A percentile compares a stretch with the other conserved stretches of the same genome.
Evolutionary conservation across 169 alveolate species (phyloP).

Genomic region (Hepatocystis sp.): DNA sequence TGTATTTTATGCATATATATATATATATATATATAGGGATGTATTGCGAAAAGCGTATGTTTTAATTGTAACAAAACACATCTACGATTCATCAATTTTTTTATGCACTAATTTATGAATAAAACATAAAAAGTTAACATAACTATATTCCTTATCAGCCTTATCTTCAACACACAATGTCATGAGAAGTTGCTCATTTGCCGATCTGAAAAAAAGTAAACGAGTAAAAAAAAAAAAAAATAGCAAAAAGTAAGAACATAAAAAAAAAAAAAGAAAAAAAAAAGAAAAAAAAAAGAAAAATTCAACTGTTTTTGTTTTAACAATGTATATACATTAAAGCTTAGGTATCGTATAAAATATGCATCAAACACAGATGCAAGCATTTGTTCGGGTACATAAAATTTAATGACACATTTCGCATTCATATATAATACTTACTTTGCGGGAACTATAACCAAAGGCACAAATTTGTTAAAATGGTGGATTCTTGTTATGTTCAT

Average conservation of each 20-base stretch:
- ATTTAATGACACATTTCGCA: too few species aligned
- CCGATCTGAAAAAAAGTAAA: too few species aligned
- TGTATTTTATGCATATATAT: background rate
- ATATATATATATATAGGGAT: background rate
- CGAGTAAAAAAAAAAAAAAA: too few species aligned
- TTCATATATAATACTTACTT: slow-evolving; percentile 67
- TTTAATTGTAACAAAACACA: background rate
- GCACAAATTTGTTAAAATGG: slow-evolving; percentile 49
- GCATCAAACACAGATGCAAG: too few species aligned
- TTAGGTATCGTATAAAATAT: too few species aligned
- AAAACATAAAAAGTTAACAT: slow-evolving; percentile 70
- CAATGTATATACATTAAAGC: too few species aligned
- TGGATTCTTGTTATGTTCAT: slow-evolving; percentile 44
- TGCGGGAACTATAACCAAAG: slow-evolving; percentile 56
- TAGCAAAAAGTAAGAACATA: too few species aligned
- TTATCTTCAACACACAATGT: slow-evolving; percentile 69
- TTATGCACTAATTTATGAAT: slow-evolving; percentile 73
- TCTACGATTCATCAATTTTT: slow-evolving; percentile 61
- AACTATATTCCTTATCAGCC: slow-evolving; percentile 72
- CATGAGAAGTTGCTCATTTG: slow-evolving; percentile 16
- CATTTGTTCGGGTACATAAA: too few species aligned
- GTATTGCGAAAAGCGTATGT: too few species aligned
- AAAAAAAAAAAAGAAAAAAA: too few species aligned
- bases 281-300: too few species aligned
- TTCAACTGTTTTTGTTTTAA: too few species aligned